Percentiles rank a stretch among this genome's conserved stretches.
Evolutionary conservation across 2,329 filamentous ascomycete species (phyloP).

Genomic region (Chalaropsis ovoidea): DNA sequence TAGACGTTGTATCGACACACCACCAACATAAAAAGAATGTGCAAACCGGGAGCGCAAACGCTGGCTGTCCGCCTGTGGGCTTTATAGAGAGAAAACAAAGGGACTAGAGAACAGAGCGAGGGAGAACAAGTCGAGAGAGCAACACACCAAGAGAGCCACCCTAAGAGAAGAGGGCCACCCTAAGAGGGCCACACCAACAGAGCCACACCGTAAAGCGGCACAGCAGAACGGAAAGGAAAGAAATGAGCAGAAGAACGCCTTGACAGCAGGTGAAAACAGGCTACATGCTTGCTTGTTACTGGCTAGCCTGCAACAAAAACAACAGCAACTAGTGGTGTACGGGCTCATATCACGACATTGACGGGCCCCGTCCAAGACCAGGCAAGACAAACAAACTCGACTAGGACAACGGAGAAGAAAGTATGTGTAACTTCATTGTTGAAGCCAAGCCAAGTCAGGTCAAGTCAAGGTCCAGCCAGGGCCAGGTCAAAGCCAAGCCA

Average conservation of each 20-base stretch:
- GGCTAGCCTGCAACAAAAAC: background rate
- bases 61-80: too few relatives aligned
- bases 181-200: too few relatives aligned
- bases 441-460: background rate
- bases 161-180: too few relatives aligned
- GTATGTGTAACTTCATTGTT: background rate
- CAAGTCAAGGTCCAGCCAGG: background rate
- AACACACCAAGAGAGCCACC: background rate
- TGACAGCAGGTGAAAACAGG: background rate
- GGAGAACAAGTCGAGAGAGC: background rate
- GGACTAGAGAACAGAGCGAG: background rate
- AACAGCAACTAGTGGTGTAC: background rate
- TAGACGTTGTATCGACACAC: background rate
- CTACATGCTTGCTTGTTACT: conserved; percentile 13
- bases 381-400: background rate
- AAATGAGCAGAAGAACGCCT: background rate
- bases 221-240: background rate
- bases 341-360: background rate
- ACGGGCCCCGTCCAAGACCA: background rate
- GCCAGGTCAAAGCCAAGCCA: background rate
- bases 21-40: background rate
- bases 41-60: too few relatives aligned
- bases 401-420: background rate
- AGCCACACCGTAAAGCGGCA: too few relatives aligned
- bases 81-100: background rate